phyloP scores from a whole-genome alignment of 805 yeast genomes.

The Candida pseudoglaebosa region DNA sequence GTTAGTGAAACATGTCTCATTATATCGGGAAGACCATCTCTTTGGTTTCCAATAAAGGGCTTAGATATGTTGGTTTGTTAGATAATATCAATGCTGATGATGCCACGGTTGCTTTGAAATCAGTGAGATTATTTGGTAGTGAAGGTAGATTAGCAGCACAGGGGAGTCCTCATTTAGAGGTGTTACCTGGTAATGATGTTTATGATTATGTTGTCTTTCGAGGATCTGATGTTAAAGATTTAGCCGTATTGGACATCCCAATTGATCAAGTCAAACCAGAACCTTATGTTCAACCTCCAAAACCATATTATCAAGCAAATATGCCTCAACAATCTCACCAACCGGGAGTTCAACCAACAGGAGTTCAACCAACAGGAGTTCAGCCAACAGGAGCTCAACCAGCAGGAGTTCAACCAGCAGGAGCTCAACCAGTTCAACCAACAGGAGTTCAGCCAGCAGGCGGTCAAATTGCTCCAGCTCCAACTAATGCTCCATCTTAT shows the following conservation, averaged over 20 bases:
- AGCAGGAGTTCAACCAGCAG: conserved; percentile 7
- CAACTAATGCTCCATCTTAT: conserved; percentile 4
- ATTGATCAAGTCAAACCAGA: conserved; percentile 61
- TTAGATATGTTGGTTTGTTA: conserved; percentile 85
- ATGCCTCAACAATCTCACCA: conserved; percentile 9
- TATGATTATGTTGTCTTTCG: conserved; percentile 79
- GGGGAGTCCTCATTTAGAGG: conserved; percentile 64
- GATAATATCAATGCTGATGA: conserved; percentile 85
- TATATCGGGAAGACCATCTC: conserved; percentile 89
- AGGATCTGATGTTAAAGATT: conserved; percentile 89
- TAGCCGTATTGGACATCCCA: conserved; percentile 74
- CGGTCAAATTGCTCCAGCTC: conserved; percentile 2
- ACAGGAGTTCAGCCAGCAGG: conserved; percentile 2
- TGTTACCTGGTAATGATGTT: conserved; percentile 62
- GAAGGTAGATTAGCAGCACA: conserved; percentile 70
- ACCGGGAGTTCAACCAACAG: conserved; percentile 7
- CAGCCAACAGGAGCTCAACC: conserved; percentile 2
- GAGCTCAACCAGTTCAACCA: conserved; percentile 9
- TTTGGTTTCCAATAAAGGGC: conserved; percentile 70
- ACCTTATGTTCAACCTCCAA: conserved; percentile 23
- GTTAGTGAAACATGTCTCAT: conserved; percentile 81
- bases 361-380: conserved; percentile 10
- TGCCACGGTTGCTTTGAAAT: conserved; percentile 78
- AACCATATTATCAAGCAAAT: conserved; percentile 12
- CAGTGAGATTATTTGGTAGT: conserved; percentile 84